Evolutionary conservation across 257 asterid species (phyloP).

Genomic region (Solanum lignicaule): DNA sequence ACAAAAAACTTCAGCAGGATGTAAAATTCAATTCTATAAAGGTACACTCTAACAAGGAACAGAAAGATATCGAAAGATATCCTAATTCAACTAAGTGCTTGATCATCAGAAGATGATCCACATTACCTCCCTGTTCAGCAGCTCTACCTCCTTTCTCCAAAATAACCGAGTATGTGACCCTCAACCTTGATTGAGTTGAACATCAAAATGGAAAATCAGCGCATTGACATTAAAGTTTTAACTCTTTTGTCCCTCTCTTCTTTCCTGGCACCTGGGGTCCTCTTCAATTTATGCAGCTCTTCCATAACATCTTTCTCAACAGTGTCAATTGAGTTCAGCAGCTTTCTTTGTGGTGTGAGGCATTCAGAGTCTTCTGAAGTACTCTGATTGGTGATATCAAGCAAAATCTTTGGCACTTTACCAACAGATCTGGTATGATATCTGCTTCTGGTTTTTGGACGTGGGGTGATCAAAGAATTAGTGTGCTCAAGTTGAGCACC

Average conservation of each 20-base stretch:
- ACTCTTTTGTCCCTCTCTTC: slow-evolving; percentile 57
- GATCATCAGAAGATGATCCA: slow-evolving; percentile 46
- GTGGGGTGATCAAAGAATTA: slow-evolving; percentile 28
- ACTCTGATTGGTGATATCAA: slow-evolving; percentile 34
- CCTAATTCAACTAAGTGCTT: slow-evolving; percentile 19
- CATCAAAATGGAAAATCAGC: slow-evolving; percentile 15
- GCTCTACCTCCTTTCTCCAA: slow-evolving; percentile 4
- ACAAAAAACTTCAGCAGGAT: not conserved
- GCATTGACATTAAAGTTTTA: slow-evolving; percentile 63
- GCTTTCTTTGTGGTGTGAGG: slow-evolving; percentile 60
- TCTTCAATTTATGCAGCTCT: slow-evolving; percentile 50
- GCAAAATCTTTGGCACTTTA: slow-evolving; percentile 65
- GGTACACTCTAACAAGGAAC: not conserved
- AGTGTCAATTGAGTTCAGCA: slow-evolving; percentile 53
- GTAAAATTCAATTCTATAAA: not conserved
- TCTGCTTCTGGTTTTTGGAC: slow-evolving; percentile 19
- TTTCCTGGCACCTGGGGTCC: slow-evolving; percentile 58
- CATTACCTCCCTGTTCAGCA: slow-evolving; percentile 11
- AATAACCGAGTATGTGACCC: slow-evolving; percentile 3
- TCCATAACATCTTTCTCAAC: slow-evolving; percentile 67
- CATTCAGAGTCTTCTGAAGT: slow-evolving; percentile 25
- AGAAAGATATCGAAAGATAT: slow-evolving; percentile 6
- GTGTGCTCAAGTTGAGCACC: slow-evolving; percentile 59
- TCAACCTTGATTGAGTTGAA: slow-evolving; percentile 57
- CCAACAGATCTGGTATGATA: slow-evolving; percentile 28